Evolutionary conservation across 208 protist genomes (phyloP).

Genomic region (Acanthamoeba triangularis): DNA sequence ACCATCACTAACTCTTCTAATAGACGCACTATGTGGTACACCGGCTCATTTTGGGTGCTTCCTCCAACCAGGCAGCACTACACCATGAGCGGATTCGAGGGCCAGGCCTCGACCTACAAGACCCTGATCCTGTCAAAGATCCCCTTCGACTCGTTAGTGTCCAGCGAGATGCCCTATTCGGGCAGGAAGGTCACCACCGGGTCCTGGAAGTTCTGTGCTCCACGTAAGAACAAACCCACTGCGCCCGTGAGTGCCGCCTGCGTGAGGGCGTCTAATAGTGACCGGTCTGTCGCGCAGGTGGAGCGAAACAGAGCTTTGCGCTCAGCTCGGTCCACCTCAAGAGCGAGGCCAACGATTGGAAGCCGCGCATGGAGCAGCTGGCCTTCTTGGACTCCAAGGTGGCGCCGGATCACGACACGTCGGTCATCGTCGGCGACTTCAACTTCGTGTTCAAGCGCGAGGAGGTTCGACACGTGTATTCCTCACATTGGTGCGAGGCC

Average conservation of each 20-base stretch:
- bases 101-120: conserved; percentile 4
- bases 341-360: conserved; percentile 43
- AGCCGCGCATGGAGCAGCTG: background rate
- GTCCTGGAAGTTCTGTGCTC: background rate
- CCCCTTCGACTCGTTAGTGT: background rate
- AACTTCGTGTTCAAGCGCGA: conserved; percentile 8
- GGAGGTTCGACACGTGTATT: no score
- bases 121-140: background rate
- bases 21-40: no score
- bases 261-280: no score
- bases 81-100: background rate
- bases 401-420: background rate
- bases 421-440: conserved; percentile 2
- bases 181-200: background rate
- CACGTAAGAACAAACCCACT: no score
- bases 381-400: background rate
- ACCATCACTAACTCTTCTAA: no score
- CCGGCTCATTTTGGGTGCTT: no score
- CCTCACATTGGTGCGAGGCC: no score
- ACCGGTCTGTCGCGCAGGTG: no score
- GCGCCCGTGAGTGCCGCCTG: no score
- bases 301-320: background rate
- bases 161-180: conserved; percentile 9
- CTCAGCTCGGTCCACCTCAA: background rate
- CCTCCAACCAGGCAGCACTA: background rate